Percentiles rank a stretch among this genome's conserved stretches.
Evolutionary conservation across 2,329 filamentous ascomycete species (phyloP).

Genomic region (Clarireedia monteithiana): DNA sequence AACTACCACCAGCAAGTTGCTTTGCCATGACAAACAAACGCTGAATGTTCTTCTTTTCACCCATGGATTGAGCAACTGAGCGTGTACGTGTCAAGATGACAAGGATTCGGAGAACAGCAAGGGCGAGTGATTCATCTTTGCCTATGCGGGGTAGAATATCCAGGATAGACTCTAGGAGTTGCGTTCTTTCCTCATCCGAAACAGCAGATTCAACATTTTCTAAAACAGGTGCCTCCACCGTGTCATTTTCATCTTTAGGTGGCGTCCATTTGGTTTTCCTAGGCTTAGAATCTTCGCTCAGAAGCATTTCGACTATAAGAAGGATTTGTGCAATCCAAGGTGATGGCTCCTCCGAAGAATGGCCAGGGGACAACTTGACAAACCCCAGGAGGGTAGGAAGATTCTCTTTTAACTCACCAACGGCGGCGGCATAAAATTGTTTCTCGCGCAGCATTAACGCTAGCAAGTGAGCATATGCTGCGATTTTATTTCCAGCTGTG

Average conservation of each 20-base stretch:
- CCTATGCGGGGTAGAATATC: conserved; percentile 79
- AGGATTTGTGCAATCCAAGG: conserved; percentile 90
- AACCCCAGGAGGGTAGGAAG: conserved; percentile 72
- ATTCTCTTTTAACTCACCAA: conserved; percentile 68
- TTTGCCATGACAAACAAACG: conserved; percentile 92
- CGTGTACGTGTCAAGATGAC: conserved; percentile 81
- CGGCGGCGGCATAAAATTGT: conserved; percentile 69
- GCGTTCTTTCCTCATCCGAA: conserved; percentile 54
- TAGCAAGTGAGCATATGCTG: conserved; percentile 85
- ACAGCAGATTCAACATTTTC: conserved; percentile 55
- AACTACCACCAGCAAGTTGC: conserved; percentile 74
- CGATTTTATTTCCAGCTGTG: conserved; percentile 54
- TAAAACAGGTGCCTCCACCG: conserved; percentile 47
- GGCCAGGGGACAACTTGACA: conserved; percentile 60
- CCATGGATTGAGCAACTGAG: conserved; percentile 64
- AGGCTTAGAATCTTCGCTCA: conserved; percentile 85
- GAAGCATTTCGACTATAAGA: conserved; percentile 78
- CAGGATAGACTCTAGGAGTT: conserved; percentile 69
- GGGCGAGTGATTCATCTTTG: conserved; percentile 77
- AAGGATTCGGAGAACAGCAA: conserved; percentile 75
- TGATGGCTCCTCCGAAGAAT: conserved; percentile 68
- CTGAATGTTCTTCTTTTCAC: conserved; percentile 83
- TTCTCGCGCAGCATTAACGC: conserved; percentile 80
- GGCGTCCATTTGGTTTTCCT: conserved; percentile 62
- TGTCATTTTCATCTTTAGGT: conserved; percentile 43